Percentiles rank a stretch among this genome's conserved stretches.
Conservation (phyloP, 805 yeast genomes). For the Priceomyces carsonii region DNA sequence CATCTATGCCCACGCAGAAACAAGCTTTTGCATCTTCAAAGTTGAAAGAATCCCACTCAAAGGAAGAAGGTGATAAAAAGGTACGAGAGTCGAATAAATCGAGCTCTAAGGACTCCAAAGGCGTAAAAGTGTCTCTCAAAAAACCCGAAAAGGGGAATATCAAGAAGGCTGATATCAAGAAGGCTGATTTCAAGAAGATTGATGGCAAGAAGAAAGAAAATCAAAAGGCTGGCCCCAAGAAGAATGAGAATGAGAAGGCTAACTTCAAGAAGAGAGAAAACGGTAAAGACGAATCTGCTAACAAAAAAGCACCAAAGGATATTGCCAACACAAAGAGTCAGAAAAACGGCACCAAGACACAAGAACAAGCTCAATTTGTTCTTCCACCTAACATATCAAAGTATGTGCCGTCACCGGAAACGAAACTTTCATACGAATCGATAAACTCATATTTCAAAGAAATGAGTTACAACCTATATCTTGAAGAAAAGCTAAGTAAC, state of each 20-base stretch:
- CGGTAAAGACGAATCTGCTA: constrained; percentile 1
- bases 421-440: constrained; percentile 49
- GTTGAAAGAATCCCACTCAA: background rate
- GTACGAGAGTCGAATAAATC: background rate
- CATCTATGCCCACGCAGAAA: too few relatives aligned
- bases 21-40: too few relatives aligned
- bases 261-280: background rate
- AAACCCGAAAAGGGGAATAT: background rate
- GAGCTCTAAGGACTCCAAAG: background rate
- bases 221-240: background rate
- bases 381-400: constrained; percentile 30
- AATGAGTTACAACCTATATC: constrained; percentile 59
- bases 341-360: background rate
- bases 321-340: too few relatives aligned
- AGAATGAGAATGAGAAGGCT: background rate
- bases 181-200: background rate
- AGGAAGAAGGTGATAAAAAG: background rate
- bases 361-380: constrained; percentile 6
- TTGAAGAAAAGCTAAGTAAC: constrained; percentile 53
- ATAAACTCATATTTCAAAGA: constrained; percentile 55
- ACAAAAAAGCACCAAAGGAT: too few relatives aligned
- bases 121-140: background rate
- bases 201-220: constrained; percentile 1
- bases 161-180: background rate
- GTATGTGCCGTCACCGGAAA: constrained; percentile 35